Conservation (phyloP, 306 rosid genomes). For the Citrullus amarus region DNA sequence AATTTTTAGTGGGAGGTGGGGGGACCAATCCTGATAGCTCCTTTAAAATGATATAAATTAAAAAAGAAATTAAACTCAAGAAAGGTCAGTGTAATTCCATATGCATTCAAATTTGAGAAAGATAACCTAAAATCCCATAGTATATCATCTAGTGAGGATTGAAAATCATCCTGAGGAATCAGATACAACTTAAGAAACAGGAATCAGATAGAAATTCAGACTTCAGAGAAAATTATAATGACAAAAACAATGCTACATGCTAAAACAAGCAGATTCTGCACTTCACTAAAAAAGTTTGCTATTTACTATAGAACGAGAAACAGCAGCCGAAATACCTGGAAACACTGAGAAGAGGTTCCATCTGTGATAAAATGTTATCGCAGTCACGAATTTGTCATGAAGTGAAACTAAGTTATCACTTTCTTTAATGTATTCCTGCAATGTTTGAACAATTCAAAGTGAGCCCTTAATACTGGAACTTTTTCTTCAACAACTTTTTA, state of each 20-base stretch:
- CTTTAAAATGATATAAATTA: neutral
- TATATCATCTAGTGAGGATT: neutral
- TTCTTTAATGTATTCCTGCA: conserved; percentile 87
- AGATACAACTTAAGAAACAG: neutral
- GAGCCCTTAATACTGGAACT: neutral
- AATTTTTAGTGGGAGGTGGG: neutral
- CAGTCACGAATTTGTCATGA: conserved; percentile 94
- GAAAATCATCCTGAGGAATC: neutral
- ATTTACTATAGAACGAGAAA: neutral
- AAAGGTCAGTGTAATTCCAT: neutral
- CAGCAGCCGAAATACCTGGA: conserved; percentile 46
- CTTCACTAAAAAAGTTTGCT: neutral
- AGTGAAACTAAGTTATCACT: conserved; percentile 95
- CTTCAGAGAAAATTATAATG: neutral
- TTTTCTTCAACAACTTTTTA: no score
- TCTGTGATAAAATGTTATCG: conserved; percentile 87
- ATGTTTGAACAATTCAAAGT: conserved; percentile 10
- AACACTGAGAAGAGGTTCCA: conserved; percentile 92
- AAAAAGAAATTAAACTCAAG: conserved; percentile 1
- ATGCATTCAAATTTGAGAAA: neutral
- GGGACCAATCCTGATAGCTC: neutral
- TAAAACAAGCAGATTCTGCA: neutral
- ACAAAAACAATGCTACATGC: neutral
- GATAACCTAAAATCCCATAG: neutral
- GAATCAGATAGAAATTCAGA: neutral